Base-by-base conservation (phyloP, 768 basidiomycete species). In the Termitomyces sp. region DNA sequence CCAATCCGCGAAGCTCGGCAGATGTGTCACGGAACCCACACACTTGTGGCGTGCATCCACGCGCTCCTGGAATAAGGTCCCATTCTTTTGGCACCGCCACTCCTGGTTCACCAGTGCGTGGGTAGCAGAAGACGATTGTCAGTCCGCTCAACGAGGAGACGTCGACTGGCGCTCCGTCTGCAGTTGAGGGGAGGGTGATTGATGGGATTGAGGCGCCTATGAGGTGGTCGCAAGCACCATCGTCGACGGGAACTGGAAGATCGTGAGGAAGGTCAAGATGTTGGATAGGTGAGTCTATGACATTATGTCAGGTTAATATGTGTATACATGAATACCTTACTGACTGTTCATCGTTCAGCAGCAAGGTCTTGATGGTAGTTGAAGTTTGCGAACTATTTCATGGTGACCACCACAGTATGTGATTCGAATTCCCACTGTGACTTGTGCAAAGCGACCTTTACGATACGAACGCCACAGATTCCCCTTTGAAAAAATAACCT, bases 41-140 rank as follows among this genome's bases (percentile, higher is more conserved):
- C 18, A 59, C 65, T 16, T 68, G 67, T 20, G 67, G 67, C 13
- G 67, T 66, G 55, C 67, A 67, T 35, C 67, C 67, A 30, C 67
- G 61, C 26, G 67, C 67, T 47, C 67, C 67, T 16, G 67, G 67
- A 51, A 67, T 67, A 28, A 66, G 30, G 49, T 67, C 58, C 67
- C 67, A 67, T 8, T 53, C 52, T 55, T 57, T 60, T 26, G 67
- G 65, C 16, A 67, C 55, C 32, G 44, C 50, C 33, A 64, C 60
- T 12, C 60, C 60, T 5, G 67, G 63, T 40, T 59, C 60, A 8
- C 65, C 65, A 23, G 65, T 66, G 28, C 67, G 65, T 41, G 67
- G 67, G 40, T 66, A 68, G 57, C 63, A 63, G 53, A 68, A 66
- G 32, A 68, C 44, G 41, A 68, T 61, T 7, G 67, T 63, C 20